Conservation (phyloP, 805 yeast species). For the Wickerhamomyces canadensis region DNA sequence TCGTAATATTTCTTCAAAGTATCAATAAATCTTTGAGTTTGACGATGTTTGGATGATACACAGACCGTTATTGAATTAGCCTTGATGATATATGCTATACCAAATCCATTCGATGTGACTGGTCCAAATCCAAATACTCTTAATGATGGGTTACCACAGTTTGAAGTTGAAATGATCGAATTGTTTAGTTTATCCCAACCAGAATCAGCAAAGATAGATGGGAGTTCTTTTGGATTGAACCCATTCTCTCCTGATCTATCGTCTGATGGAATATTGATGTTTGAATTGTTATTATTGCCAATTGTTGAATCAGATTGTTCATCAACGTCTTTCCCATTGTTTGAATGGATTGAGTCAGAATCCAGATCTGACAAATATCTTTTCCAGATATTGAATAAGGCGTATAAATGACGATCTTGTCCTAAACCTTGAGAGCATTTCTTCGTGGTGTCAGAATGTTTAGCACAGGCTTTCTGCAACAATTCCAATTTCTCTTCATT, state of each 20-base stretch:
- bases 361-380: conserved; percentile 37
- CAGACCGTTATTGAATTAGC: conserved; percentile 73
- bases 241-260: conserved; percentile 3
- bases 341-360: conserved; percentile 13
- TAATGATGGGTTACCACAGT: conserved; percentile 90
- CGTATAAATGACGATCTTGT: conserved; percentile 89
- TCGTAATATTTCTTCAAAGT: conserved; percentile 58
- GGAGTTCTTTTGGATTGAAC: conserved; percentile 38
- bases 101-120: conserved; percentile 83
- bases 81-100: conserved; percentile 88
- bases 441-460: conserved; percentile 64
- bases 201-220: conserved; percentile 72
- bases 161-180: conserved; percentile 75
- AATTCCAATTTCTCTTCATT: conserved; percentile 49
- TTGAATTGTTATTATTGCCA: too few species aligned
- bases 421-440: conserved; percentile 74
- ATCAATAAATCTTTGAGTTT: conserved; percentile 70
- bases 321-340: conserved; percentile 26
- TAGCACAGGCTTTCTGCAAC: conserved; percentile 62
- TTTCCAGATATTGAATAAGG: conserved; percentile 84
- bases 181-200: conserved; percentile 87
- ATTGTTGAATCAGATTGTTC: conserved; percentile 19
- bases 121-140: conserved; percentile 91
- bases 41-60: conserved; percentile 83
- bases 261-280: too few species aligned